Conservation (phyloP, 768 basidiomycete species). For the Auricularia sp. region DNA sequence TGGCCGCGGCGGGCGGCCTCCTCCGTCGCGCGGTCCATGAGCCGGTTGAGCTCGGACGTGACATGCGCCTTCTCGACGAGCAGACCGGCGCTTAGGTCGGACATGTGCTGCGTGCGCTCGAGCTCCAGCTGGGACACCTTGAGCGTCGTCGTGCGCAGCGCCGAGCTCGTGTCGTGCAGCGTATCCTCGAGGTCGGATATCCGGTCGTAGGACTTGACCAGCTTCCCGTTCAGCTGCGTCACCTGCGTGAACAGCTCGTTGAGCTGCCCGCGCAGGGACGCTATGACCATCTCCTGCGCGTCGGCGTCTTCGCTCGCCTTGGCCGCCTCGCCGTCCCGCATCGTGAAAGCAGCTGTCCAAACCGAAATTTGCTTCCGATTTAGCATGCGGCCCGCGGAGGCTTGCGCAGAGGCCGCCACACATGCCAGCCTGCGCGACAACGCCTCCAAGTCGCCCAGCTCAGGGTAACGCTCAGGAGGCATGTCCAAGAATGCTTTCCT, state of each 20-base stretch:
- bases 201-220: constrained; percentile 85
- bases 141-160: constrained; percentile 49
- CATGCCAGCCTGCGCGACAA: no score
- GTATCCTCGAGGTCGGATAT: constrained; percentile 90
- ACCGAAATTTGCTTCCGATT: no score
- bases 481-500: no score
- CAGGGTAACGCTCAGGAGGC: no score
- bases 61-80: constrained; percentile 89
- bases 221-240: constrained; percentile 81
- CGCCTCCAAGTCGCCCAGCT: no score
- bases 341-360: not conserved
- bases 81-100: constrained; percentile 82
- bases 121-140: constrained; percentile 72
- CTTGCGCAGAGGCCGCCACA: no score
- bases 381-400: no score
- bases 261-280: constrained; percentile 69
- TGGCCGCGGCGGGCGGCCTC: constrained; percentile 86
- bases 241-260: constrained; percentile 86
- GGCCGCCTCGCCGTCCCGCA: not conserved
- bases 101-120: constrained; percentile 78
- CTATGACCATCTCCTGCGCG: constrained; percentile 77
- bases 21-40: constrained; percentile 93
- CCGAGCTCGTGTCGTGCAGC: constrained; percentile 55
- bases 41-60: constrained; percentile 77
- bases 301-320: constrained; percentile 21